A percentile compares a stretch with the other conserved stretches of the same genome.
phyloP scores from a whole-genome alignment of 148 eudicot species.

The Selenicereus undatus region DNA sequence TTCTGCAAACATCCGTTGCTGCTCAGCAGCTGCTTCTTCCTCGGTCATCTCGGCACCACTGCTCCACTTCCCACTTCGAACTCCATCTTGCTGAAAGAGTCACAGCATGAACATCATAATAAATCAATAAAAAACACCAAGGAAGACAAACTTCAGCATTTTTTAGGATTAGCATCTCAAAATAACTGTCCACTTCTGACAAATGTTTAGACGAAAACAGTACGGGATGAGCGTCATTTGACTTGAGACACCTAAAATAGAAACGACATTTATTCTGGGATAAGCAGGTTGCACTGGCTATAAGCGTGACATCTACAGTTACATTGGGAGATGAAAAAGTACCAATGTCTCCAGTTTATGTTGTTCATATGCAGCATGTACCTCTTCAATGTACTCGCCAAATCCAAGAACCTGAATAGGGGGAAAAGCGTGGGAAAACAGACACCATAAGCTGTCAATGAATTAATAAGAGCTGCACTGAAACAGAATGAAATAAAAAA shows the following conservation, averaged over 20 bases:
- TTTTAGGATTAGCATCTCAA: background rate
- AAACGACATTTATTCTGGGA: background rate
- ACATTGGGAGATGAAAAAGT: constrained; percentile 14
- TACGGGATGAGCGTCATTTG: background rate
- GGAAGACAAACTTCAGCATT: background rate
- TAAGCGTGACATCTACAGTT: background rate
- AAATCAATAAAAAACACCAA: background rate
- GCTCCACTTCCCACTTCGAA: constrained; percentile 60
- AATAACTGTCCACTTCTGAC: background rate
- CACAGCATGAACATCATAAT: background rate
- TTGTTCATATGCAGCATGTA: constrained; percentile 89
- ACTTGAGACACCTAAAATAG: background rate
- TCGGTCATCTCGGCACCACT: constrained; percentile 50
- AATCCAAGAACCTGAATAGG: constrained; percentile 68
- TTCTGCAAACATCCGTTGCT: constrained; percentile 98
- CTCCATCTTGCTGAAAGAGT: constrained; percentile 61
- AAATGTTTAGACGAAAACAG: background rate
- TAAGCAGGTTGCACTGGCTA: background rate
- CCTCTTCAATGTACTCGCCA: constrained; percentile 88
- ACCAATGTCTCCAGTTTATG: constrained; percentile 89
- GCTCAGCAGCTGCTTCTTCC: constrained; percentile 96
- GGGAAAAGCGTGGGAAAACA: background rate
- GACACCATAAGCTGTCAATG: constrained; percentile 6
- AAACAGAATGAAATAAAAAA: background rate
- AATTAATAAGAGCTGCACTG: background rate